phyloP scores from a whole-genome alignment of 768 basidiomycete genomes.

The Pluteus cervinus region DNA sequence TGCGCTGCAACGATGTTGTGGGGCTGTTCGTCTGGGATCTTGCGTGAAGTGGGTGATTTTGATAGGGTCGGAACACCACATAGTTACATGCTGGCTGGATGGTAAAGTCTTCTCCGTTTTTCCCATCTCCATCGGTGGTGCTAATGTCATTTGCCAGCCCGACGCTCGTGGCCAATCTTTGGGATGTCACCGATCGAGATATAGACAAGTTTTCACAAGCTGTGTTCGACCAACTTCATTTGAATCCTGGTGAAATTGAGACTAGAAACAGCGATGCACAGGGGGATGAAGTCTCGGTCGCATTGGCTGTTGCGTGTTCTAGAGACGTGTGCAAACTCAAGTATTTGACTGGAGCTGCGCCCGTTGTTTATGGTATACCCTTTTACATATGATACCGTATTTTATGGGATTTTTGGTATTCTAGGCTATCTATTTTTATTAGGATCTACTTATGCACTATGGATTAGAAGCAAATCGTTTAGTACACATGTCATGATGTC shows the following conservation, averaged over 20 bases:
- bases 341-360: conserved; percentile 92
- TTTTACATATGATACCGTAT: conserved; percentile 64
- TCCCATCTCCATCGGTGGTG: conserved; percentile 1
- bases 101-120: conserved; percentile 46
- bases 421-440: too few relatives aligned
- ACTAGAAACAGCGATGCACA: conserved; percentile 14
- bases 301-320: conserved; percentile 74
- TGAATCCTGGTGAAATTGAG: conserved; percentile 32
- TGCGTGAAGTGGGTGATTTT: conserved; percentile 91
- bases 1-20: conserved; percentile 97
- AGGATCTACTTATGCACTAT: too few relatives aligned
- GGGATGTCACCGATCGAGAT: conserved; percentile 98
- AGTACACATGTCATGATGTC: too few relatives aligned
- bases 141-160: conserved; percentile 45
- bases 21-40: conserved; percentile 93
- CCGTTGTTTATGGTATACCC: conserved; percentile 93
- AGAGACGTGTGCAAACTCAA: conserved; percentile 82
- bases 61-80: conserved; percentile 89
- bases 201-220: conserved; percentile 89
- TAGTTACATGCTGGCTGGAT: conserved; percentile 95
- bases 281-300: conserved; percentile 36
- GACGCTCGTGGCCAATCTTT: conserved; percentile 88
- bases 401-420: too few relatives aligned
- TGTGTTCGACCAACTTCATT: conserved; percentile 68
- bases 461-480: too few relatives aligned